These are phyloP conservation scores for Lolium multiflorum DNA, from an alignment of 176 grass and related monocot species.

Conservation along the genomic window DNA sequence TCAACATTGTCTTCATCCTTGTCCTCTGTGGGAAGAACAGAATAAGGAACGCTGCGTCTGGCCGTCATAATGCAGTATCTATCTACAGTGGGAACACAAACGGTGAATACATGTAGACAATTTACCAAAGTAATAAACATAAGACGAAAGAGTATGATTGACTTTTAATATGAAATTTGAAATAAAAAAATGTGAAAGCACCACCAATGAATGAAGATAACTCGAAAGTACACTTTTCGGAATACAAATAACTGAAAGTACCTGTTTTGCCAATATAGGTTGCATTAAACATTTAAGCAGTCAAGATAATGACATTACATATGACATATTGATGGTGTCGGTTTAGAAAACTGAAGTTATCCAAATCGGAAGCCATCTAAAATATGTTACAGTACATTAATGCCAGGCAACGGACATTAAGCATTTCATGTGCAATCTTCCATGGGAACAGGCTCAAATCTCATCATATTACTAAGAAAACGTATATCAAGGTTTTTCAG, in stretches of 20 bases:
- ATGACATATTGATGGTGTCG: not conserved
- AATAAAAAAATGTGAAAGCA: constrained; percentile 5
- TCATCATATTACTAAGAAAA: not conserved
- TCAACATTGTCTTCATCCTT: constrained; percentile 53
- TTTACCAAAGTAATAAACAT: not conserved
- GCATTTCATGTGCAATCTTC: not conserved
- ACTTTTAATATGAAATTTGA: not conserved
- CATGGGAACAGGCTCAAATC: not conserved
- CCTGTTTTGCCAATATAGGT: constrained; percentile 7
- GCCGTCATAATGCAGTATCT: constrained; percentile 53
- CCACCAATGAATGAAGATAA: not conserved
- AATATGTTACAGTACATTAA: not conserved
- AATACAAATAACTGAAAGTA: not conserved
- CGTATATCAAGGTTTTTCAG: constrained; percentile 14
- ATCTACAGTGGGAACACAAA: not conserved
- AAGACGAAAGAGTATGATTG: not conserved
- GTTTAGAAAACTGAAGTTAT: constrained; percentile 1
- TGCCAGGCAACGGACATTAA: not conserved
- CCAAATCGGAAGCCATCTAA: not conserved
- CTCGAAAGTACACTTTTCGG: not conserved
- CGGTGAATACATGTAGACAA: constrained; percentile 4
- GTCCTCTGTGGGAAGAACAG: constrained; percentile 61
- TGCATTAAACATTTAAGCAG: constrained; percentile 8
- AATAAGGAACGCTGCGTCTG: constrained; percentile 68
- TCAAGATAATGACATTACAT: constrained; percentile 24